Evolutionary conservation across 2,329 filamentous ascomycete species (phyloP).

Genomic region (Apiospora saccharicola): DNA sequence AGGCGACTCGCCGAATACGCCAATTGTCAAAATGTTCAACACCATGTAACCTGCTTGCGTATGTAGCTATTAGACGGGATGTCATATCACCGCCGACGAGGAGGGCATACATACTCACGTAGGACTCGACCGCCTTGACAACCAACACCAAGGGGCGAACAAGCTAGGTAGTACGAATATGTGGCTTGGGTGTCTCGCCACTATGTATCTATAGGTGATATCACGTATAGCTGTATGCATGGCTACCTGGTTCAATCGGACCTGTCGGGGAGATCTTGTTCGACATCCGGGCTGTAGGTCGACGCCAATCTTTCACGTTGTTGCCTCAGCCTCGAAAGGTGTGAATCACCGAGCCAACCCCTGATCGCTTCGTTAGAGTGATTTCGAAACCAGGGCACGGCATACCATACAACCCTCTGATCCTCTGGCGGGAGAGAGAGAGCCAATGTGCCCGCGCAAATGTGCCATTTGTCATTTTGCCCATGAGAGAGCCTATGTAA

Average conservation of each 20-base stretch:
- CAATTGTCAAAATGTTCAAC: not conserved
- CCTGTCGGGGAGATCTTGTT: constrained; percentile 20
- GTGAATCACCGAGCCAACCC: constrained; percentile 18
- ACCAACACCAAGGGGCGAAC: not conserved
- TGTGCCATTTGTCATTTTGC: not conserved
- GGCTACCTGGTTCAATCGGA: constrained; percentile 18
- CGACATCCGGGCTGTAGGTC: constrained; percentile 16
- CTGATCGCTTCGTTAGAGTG: constrained; percentile 10
- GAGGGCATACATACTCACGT: not conserved
- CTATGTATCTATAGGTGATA: constrained; percentile 11
- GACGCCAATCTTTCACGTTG: constrained; percentile 2
- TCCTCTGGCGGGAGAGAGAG: not conserved
- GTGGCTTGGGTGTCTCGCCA: not conserved
- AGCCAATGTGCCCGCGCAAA: not conserved
- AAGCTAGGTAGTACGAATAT: not conserved
- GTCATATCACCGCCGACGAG: constrained; percentile 1
- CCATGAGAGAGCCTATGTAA: not conserved
- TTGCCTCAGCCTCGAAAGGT: constrained; percentile 18
- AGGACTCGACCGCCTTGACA: constrained; percentile 1
- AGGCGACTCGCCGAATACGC: not conserved
- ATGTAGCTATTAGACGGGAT: not conserved
- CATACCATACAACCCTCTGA: not conserved
- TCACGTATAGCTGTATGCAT: constrained; percentile 8
- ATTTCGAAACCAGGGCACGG: constrained; percentile 2
- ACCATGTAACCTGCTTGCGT: constrained; percentile 1